These are phyloP conservation scores for Zhuliangozyma parablackwelliae DNA, from an alignment of 1,139 yeast species.

Conservation along the genomic window DNA sequence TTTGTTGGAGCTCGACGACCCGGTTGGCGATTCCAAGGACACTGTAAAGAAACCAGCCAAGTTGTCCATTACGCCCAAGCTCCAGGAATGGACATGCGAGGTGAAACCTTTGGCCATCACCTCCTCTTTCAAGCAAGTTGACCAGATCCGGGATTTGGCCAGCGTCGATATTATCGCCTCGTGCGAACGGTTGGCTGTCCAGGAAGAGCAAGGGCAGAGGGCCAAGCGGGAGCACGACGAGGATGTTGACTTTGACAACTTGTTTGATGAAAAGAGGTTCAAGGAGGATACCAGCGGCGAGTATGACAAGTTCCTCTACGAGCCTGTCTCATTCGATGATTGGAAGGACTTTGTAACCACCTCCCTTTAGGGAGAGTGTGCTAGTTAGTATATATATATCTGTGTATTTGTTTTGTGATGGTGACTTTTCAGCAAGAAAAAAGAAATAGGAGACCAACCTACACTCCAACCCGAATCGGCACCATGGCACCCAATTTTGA, in stretches of 20 bases:
- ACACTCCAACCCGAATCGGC: not conserved
- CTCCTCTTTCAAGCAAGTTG: constrained; percentile 46
- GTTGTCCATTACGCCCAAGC: constrained; percentile 34
- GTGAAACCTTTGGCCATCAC: constrained; percentile 43
- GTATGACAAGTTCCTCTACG: constrained; percentile 23
- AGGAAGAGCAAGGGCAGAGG: not conserved
- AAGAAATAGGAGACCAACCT: too few relatives aligned
- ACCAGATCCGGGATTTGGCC: constrained; percentile 28
- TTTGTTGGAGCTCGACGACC: constrained; percentile 43
- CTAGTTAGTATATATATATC: too few relatives aligned
- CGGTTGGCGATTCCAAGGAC: constrained; percentile 23
- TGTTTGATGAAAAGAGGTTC: constrained; percentile 34
- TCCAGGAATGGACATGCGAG: constrained; percentile 41
- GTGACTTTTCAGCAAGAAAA: too few relatives aligned
- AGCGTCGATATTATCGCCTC: constrained; percentile 26
- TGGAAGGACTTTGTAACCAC: constrained; percentile 27
- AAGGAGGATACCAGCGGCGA: constrained; percentile 14
- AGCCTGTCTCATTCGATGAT: constrained; percentile 34
- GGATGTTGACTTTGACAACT: constrained; percentile 30
- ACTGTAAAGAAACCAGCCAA: constrained; percentile 17
- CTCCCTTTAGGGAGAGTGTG: too few relatives aligned
- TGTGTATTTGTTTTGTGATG: too few relatives aligned
- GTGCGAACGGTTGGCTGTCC: constrained; percentile 14
- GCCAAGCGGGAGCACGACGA: constrained; percentile 28
- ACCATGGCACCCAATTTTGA: constrained; percentile 14